A percentile compares a stretch with the other conserved stretches of the same genome.
These are phyloP conservation scores for Cryptococcus sp. DNA, from an alignment of 1,284 basidiomycete genomes.

Conservation along the genomic window DNA sequence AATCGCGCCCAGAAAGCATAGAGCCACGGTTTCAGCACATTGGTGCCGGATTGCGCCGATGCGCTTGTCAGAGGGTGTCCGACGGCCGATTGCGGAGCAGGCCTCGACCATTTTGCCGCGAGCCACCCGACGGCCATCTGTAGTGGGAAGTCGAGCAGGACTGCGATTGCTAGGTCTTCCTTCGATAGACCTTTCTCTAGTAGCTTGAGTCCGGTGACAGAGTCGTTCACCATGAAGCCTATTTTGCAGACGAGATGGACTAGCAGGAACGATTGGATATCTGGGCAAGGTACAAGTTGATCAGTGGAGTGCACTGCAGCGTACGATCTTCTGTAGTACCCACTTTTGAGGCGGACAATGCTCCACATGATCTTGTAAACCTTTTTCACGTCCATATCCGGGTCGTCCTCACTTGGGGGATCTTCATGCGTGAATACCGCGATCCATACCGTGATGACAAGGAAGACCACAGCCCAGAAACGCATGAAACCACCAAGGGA, in stretches of 20 bases:
- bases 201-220: slow-evolving; percentile 88
- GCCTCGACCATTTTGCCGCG: slow-evolving; percentile 86
- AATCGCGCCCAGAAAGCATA: slow-evolving; percentile 90
- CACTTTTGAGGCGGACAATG: slow-evolving; percentile 89
- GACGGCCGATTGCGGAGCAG: slow-evolving; percentile 12
- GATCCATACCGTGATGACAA: slow-evolving; percentile 83
- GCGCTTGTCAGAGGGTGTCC: slow-evolving; percentile 34
- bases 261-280: slow-evolving; percentile 84
- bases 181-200: slow-evolving; percentile 95
- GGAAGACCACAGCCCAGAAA: slow-evolving; percentile 82
- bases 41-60: slow-evolving; percentile 1
- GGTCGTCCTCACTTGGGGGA: slow-evolving; percentile 68
- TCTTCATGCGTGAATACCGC: slow-evolving; percentile 89
- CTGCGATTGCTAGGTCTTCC: slow-evolving; percentile 92
- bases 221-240: slow-evolving; percentile 94
- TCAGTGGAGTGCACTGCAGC: not conserved
- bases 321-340: slow-evolving; percentile 31
- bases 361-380: slow-evolving; percentile 95
- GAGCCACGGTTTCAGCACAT: slow-evolving; percentile 81
- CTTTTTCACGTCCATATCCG: slow-evolving; percentile 85
- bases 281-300: slow-evolving; percentile 54
- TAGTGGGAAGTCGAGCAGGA: slow-evolving; percentile 96
- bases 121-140: slow-evolving; percentile 95
- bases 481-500: slow-evolving; percentile 79
- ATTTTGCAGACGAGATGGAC: slow-evolving; percentile 93